Evolutionary conservation across 371 early-diverging fungal genomes (phyloP).

Genomic region (Mucor sp.): DNA sequence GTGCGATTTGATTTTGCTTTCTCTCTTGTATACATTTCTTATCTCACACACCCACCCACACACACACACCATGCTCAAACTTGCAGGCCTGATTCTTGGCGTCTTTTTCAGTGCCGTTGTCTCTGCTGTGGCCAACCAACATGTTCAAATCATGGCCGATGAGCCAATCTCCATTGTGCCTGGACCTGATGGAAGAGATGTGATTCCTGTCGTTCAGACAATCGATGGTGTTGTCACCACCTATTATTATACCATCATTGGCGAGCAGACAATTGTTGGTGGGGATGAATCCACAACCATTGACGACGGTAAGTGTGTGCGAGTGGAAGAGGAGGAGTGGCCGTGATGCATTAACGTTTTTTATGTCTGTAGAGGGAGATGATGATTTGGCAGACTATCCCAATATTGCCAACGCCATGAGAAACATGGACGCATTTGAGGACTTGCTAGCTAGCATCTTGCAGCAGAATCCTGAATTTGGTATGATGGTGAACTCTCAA

Average conservation of each 20-base stretch:
- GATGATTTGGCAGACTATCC: neutral
- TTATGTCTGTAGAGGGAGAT: neutral
- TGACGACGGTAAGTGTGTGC: neutral
- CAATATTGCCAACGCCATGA: neutral
- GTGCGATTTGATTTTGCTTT: neutral
- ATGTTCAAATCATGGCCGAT: neutral
- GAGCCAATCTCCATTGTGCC: neutral
- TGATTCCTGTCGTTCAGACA: slow-evolving; percentile 3
- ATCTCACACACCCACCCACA: too few relatives aligned
- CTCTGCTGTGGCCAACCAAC: neutral
- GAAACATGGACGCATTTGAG: neutral
- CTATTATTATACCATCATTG: neutral
- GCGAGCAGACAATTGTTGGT: neutral
- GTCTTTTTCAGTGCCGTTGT: neutral
- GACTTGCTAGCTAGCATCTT: neutral
- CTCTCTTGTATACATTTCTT: neutral
- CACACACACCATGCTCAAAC: neutral
- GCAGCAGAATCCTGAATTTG: neutral
- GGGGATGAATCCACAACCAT: neutral
- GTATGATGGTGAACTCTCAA: neutral
- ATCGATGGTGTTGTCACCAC: neutral
- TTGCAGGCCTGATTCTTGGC: neutral
- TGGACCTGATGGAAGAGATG: neutral
- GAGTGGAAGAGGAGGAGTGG: neutral
- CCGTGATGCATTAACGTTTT: neutral